phyloP scores from a whole-genome alignment of 2,329 filamentous ascomycete genomes.

The Fusarium goolgardi region DNA sequence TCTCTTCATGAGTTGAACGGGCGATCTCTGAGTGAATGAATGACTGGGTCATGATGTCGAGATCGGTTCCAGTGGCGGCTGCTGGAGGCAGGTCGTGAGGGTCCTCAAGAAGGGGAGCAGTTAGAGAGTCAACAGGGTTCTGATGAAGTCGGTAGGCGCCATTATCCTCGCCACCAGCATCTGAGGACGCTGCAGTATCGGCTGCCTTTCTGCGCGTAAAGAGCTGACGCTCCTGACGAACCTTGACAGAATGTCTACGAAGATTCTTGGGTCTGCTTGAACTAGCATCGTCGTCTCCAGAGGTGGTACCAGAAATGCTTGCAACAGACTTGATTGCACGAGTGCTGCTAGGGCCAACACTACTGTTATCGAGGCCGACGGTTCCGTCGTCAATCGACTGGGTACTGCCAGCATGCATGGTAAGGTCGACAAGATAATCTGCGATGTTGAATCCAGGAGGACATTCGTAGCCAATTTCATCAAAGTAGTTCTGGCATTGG shows the following conservation, averaged over 20 bases:
- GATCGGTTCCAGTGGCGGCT: slow-evolving; percentile 75
- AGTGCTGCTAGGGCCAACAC: slow-evolving; percentile 85
- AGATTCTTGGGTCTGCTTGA: slow-evolving; percentile 73
- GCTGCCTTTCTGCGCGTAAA: slow-evolving; percentile 81
- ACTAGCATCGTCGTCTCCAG: slow-evolving; percentile 73
- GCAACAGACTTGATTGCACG: slow-evolving; percentile 90
- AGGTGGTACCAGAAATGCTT: slow-evolving; percentile 81
- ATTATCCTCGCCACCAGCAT: slow-evolving; percentile 63
- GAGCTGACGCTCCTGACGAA: slow-evolving; percentile 89
- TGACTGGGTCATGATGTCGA: slow-evolving; percentile 82
- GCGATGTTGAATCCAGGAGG: slow-evolving; percentile 98
- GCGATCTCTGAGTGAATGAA: slow-evolving; percentile 85
- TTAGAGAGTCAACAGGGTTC: slow-evolving; percentile 57
- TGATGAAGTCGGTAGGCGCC: slow-evolving; percentile 64
- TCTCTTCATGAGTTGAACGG: slow-evolving; percentile 78
- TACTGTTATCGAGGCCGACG: slow-evolving; percentile 66
- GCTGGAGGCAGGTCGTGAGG: slow-evolving; percentile 70
- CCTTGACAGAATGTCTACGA: slow-evolving; percentile 82
- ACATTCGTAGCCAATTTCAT: slow-evolving; percentile 89
- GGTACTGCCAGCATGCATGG: slow-evolving; percentile 87
- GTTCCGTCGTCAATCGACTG: slow-evolving; percentile 67
- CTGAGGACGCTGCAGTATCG: slow-evolving; percentile 72
- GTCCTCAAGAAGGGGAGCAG: slow-evolving; percentile 76
- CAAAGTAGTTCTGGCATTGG: slow-evolving; percentile 92
- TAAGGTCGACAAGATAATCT: slow-evolving; percentile 95